Base-by-base conservation (phyloP, 805 yeast species). In the Hanseniaspora thailandica region DNA sequence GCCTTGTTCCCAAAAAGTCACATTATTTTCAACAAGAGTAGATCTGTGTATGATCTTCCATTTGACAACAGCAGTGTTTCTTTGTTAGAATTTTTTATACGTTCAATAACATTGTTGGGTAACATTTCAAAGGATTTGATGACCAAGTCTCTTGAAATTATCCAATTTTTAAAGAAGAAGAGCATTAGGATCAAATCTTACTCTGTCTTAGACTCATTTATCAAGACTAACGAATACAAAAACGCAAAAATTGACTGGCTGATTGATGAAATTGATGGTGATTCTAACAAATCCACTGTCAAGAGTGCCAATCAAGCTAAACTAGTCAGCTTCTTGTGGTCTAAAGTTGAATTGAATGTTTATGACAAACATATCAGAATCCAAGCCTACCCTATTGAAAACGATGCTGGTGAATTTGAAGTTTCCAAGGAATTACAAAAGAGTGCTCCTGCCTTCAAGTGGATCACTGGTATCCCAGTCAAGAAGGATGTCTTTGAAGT, bases 231-330 rank as follows among this genome's bases (percentile, higher is more conserved):
- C 19, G 47, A 34, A 17, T 50, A 17, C 15, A 50, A 50, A 19
- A 43, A 33, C 9, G 38, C 36, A 1, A 35, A 43, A 26, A 50
- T 50, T 25, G 54, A 50, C 35, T 5, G 25, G 2, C 20, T 43
- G n/a, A 50, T 50, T 20, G 20, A 20, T 12, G 35, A 40, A 22
- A 38, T 47, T 20, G 52, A 47, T 5, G 39, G 17, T 12, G 30
- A 22, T 5, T 10, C 2, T 4, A 22, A 20, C 8, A 5, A 19
- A 12, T 38, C 41, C 6, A 4, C n/a, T 20, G 41, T 13, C 25
- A 38, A 38, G 26, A 38, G 41, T 38, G 41, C 25, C 7, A 43
- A 43, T 12, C 46, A 43, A 43, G 46, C 46, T 5, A n/a, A 43
- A 10, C 46, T 43, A 10, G 35, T 43, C 2, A 19, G 46, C 35